Evolutionary conservation across 805 yeast species (phyloP).

Genomic region (Priceomyces castillae): DNA sequence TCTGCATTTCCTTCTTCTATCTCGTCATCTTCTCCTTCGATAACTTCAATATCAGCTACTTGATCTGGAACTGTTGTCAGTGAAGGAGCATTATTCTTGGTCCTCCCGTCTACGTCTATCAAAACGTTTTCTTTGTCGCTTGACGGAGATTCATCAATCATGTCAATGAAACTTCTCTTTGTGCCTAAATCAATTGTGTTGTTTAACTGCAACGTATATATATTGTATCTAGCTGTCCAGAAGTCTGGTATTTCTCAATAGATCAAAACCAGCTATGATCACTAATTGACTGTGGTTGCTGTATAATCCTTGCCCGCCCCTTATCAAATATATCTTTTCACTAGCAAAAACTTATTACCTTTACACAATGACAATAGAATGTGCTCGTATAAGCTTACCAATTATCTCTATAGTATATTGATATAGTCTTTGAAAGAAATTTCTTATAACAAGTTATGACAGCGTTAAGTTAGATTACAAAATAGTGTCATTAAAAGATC

Average conservation of each 20-base stretch:
- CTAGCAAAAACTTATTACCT: not conserved
- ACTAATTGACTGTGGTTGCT: slow-evolving; percentile 1
- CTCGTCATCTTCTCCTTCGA: slow-evolving; percentile 12
- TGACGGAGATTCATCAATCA: slow-evolving; percentile 11
- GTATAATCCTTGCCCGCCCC: not conserved
- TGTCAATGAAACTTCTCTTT: slow-evolving; percentile 9
- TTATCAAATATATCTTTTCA: not conserved
- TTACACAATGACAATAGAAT: not conserved
- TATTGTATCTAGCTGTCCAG: not conserved
- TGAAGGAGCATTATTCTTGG: slow-evolving; percentile 4
- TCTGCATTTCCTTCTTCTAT: no score
- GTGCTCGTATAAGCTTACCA: not conserved
- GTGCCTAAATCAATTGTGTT: slow-evolving; percentile 8
- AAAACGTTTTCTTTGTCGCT: slow-evolving; percentile 12
- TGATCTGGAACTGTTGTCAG: slow-evolving; percentile 3
- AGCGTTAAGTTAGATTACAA: not conserved
- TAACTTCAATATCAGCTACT: slow-evolving; percentile 8
- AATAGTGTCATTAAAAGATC: not conserved
- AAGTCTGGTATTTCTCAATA: not conserved
- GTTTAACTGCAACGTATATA: slow-evolving; percentile 1
- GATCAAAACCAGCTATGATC: not conserved
- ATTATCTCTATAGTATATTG: not conserved
- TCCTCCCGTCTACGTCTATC: slow-evolving; percentile 9
- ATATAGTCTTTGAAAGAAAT: not conserved
- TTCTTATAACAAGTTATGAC: not conserved